A percentile compares a stretch with the other conserved stretches of the same genome.
Conservation (phyloP, 192 early-diverging fungal genomes). For the Podila minutissima region DNA sequence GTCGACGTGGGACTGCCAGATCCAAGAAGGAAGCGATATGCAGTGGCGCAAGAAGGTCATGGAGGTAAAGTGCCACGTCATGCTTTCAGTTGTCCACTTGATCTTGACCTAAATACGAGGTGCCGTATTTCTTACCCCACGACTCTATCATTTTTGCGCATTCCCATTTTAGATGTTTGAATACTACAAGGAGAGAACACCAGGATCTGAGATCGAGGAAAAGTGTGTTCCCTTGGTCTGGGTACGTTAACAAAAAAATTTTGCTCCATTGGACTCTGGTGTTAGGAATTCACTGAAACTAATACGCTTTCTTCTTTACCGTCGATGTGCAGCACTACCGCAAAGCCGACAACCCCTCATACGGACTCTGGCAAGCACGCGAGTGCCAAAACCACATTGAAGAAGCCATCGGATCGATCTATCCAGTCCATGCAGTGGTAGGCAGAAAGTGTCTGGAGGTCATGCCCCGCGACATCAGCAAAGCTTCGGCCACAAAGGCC, state of each 20-base stretch:
- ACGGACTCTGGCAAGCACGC: conserved; percentile 81
- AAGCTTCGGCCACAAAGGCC: conserved; percentile 66
- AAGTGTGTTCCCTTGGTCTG: conserved; percentile 79
- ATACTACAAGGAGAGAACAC: conserved; percentile 86
- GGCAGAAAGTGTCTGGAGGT: conserved; percentile 78
- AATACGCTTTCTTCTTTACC: not conserved
- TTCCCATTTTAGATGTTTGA: conserved; percentile 68
- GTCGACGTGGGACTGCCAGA: conserved; percentile 72
- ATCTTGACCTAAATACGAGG: not conserved
- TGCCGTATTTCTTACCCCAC: not conserved
- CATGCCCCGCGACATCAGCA: conserved; percentile 75
- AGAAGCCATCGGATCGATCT: conserved; percentile 70
- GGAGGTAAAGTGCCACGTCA: conserved; percentile 16
- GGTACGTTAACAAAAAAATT: conserved; percentile 42
- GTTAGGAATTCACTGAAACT: not conserved
- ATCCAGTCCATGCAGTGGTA: conserved; percentile 73
- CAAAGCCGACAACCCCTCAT: conserved; percentile 64
- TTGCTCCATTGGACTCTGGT: not conserved
- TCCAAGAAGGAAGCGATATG: conserved; percentile 63
- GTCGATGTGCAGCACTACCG: conserved; percentile 63
- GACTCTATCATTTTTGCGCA: not conserved
- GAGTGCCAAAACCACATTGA: conserved; percentile 89
- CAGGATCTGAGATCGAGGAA: conserved; percentile 79
- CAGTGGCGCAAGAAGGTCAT: conserved; percentile 50
- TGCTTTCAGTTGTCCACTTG: no score